These are phyloP conservation scores for Shiraia bambusicola DNA, from an alignment of 2,329 filamentous ascomycete genomes.

Conservation along the genomic window DNA sequence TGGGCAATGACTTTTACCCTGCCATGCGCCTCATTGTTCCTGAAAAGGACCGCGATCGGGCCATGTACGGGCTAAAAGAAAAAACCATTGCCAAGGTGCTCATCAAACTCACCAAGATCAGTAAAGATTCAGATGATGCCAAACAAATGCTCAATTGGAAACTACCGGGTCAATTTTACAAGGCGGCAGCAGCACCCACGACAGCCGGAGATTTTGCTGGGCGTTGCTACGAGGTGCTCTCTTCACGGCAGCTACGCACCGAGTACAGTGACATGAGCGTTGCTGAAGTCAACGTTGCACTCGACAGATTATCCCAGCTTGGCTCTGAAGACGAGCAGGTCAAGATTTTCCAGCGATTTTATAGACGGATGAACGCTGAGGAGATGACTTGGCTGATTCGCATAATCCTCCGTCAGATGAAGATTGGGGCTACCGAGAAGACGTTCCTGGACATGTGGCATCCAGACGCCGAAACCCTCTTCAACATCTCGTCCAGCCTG, in stretches of 20 bases:
- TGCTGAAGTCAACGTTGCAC: constrained; percentile 81
- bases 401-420: constrained; percentile 83
- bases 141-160: constrained; percentile 90
- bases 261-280: constrained; percentile 78
- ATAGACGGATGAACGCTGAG: constrained; percentile 86
- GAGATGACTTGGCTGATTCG: constrained; percentile 94
- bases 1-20: constrained; percentile 90
- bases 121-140: constrained; percentile 85
- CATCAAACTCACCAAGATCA: constrained; percentile 90
- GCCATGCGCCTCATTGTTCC: constrained; percentile 88
- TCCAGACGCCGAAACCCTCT: constrained; percentile 58
- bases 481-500: constrained; percentile 88
- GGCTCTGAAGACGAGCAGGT: constrained; percentile 82
- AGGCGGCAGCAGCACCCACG: constrained; percentile 52
- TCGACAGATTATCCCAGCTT: constrained; percentile 75
- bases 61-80: constrained; percentile 93
- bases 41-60: constrained; percentile 87
- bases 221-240: constrained; percentile 81
- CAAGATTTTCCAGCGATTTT: constrained; percentile 79
- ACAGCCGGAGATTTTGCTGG: constrained; percentile 87
- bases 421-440: constrained; percentile 77
- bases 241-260: constrained; percentile 76
- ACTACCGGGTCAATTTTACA: constrained; percentile 65
- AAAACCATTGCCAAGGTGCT: constrained; percentile 84
- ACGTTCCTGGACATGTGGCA: constrained; percentile 73